Evolutionary conservation across 441 rosid species (phyloP).

Genomic region (Dalechampia spathulata): DNA sequence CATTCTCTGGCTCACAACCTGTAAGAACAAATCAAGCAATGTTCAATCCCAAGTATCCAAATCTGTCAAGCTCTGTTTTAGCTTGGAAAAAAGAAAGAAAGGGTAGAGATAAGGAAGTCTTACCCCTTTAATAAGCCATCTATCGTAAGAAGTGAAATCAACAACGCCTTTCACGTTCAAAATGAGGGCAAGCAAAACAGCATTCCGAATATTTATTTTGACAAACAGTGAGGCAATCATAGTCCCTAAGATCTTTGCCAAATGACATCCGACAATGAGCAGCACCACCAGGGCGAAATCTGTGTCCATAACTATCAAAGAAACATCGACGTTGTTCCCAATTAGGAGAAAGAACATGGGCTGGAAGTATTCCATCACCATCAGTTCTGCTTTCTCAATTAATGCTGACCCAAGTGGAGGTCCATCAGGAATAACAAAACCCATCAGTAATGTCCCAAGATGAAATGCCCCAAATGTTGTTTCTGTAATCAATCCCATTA

Average conservation of each 20-base stretch:
- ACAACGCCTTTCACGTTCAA: constrained; percentile 28
- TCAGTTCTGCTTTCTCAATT: constrained; percentile 24
- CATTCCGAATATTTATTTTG: constrained; percentile 19
- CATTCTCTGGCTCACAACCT: constrained; percentile 6
- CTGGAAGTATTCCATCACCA: constrained; percentile 17
- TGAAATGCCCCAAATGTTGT: constrained; percentile 1
- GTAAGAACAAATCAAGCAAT: neutral
- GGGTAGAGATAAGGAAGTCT: neutral
- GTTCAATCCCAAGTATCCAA: too few species aligned
- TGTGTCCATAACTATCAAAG: constrained; percentile 5
- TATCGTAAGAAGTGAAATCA: constrained; percentile 11
- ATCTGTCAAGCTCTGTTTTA: too few species aligned
- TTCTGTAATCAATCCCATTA: constrained; percentile 17
- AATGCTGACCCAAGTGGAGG: constrained; percentile 27
- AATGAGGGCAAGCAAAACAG: constrained; percentile 18
- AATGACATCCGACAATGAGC: neutral
- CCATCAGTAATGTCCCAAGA: constrained; percentile 18
- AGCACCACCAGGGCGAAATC: constrained; percentile 8
- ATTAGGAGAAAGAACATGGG: constrained; percentile 23
- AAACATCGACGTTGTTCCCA: constrained; percentile 18
- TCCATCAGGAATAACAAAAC: constrained; percentile 28
- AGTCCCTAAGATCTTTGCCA: constrained; percentile 17
- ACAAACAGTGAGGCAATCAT: constrained; percentile 11
- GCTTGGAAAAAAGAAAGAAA: too few species aligned
- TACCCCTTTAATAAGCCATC: neutral